phyloP scores from a whole-genome alignment of 768 basidiomycete species.

The Kwoniella sp. region DNA sequence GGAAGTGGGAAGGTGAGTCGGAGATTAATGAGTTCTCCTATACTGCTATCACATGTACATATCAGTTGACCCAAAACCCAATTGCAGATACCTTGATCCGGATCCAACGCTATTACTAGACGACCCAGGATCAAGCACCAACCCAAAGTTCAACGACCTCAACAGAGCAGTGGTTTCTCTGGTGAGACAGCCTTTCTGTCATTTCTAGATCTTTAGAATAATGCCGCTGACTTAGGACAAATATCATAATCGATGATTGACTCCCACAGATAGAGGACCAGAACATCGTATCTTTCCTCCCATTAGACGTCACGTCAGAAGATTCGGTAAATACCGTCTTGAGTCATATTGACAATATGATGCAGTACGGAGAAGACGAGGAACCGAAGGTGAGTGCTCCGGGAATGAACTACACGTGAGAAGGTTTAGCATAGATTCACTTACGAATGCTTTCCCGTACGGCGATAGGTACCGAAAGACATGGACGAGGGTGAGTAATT shows the following conservation, averaged over 20 bases:
- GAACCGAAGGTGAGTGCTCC: constrained; percentile 71
- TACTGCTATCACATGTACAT: too few relatives aligned
- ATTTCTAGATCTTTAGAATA: background rate
- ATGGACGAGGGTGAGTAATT: constrained; percentile 67
- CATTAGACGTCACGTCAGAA: constrained; percentile 83
- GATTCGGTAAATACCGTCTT: constrained; percentile 87
- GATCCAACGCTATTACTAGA: constrained; percentile 80
- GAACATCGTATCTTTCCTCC: constrained; percentile 93
- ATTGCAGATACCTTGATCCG: constrained; percentile 81
- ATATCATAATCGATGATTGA: background rate
- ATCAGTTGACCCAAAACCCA: background rate
- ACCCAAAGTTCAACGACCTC: constrained; percentile 83
- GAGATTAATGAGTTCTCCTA: too few relatives aligned
- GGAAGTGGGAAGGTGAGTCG: constrained; percentile 76
- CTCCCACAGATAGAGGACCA: constrained; percentile 87
- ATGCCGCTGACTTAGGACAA: too few relatives aligned
- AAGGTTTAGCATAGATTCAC: too few relatives aligned
- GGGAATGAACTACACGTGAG: constrained; percentile 7
- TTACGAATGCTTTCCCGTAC: background rate
- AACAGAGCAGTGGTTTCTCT: constrained; percentile 94
- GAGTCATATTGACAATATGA: constrained; percentile 94
- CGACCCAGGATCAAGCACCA: constrained; percentile 60
- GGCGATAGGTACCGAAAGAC: constrained; percentile 71
- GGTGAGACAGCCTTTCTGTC: constrained; percentile 60
- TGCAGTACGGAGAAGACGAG: constrained; percentile 99